Conservation (phyloP, 768 basidiomycete genomes). For the Calvatia gigantea region DNA sequence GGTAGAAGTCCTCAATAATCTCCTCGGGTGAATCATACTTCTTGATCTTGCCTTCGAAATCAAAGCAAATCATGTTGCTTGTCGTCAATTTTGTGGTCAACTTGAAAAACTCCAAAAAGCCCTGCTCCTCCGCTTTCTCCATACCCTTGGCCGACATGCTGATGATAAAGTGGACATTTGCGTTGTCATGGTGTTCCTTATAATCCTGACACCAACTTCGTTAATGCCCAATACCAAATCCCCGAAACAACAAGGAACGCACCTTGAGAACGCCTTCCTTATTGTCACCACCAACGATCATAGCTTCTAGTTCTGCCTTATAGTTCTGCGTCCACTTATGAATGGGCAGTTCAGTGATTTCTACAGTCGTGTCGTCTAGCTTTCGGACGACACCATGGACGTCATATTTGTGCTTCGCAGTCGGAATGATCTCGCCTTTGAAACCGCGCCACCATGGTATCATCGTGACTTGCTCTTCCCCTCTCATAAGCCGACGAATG, state of each 20-base stretch:
- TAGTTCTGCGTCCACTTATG: slow-evolving; percentile 93
- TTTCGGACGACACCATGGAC: slow-evolving; percentile 72
- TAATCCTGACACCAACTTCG: slow-evolving; percentile 66
- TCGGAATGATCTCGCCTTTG: slow-evolving; percentile 79
- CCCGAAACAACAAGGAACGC: slow-evolving; percentile 4
- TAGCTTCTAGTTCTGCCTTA: slow-evolving; percentile 86
- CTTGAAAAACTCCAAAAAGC: slow-evolving; percentile 90
- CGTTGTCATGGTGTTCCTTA: slow-evolving; percentile 93
- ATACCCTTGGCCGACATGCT: slow-evolving; percentile 78
- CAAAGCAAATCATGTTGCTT: slow-evolving; percentile 98
- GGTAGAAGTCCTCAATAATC: slow-evolving; percentile 91
- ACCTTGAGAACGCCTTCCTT: slow-evolving; percentile 72
- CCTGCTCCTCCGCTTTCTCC: slow-evolving; percentile 86
- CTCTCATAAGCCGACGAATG: slow-evolving; percentile 80
- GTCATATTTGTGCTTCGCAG: slow-evolving; percentile 83
- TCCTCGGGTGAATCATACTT: slow-evolving; percentile 89
- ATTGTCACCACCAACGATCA: slow-evolving; percentile 59
- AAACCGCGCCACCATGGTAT: slow-evolving; percentile 98
- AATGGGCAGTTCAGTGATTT: slow-evolving; percentile 94
- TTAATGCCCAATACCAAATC: background rate
- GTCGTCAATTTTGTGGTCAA: slow-evolving; percentile 80
- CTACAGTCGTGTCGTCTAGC: slow-evolving; percentile 83
- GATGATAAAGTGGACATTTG: slow-evolving; percentile 85
- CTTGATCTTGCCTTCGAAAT: slow-evolving; percentile 93
- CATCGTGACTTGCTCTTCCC: slow-evolving; percentile 83